phyloP scores from a whole-genome alignment of 257 asterid species.

The Capsicum baccatum region DNA sequence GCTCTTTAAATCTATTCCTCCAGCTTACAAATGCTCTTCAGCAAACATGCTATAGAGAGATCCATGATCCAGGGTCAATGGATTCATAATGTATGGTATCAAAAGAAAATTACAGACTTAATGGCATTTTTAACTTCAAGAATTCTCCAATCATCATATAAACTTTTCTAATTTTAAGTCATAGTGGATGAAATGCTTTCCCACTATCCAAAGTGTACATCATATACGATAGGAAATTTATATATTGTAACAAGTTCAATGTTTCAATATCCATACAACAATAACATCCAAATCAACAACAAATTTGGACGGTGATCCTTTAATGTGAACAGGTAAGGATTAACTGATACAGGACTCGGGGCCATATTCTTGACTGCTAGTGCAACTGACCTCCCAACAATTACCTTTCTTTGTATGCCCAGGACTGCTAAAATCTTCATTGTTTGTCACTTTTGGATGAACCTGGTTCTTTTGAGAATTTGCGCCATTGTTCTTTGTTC shows the following conservation, averaged over 20 bases:
- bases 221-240: background rate
- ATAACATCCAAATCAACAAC: background rate
- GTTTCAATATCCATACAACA: background rate
- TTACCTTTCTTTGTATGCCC: background rate
- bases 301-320: background rate
- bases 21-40: background rate
- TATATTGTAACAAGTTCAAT: background rate
- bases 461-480: conserved; percentile 45
- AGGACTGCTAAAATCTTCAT: conserved; percentile 5
- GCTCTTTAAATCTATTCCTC: conserved; percentile 47
- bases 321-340: background rate
- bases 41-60: background rate
- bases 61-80: background rate
- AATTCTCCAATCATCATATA: background rate
- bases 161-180: background rate
- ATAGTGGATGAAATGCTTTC: background rate
- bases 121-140: background rate
- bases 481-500: conserved; percentile 51
- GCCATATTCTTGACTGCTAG: background rate
- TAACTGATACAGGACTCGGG: background rate
- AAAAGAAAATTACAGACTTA: background rate
- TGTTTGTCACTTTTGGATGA: conserved; percentile 36
- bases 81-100: background rate
- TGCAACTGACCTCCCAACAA: background rate
- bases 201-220: background rate